Base-by-base conservation (phyloP, 1,139 yeast species). In the Saccharomyces hybrid region DNA sequence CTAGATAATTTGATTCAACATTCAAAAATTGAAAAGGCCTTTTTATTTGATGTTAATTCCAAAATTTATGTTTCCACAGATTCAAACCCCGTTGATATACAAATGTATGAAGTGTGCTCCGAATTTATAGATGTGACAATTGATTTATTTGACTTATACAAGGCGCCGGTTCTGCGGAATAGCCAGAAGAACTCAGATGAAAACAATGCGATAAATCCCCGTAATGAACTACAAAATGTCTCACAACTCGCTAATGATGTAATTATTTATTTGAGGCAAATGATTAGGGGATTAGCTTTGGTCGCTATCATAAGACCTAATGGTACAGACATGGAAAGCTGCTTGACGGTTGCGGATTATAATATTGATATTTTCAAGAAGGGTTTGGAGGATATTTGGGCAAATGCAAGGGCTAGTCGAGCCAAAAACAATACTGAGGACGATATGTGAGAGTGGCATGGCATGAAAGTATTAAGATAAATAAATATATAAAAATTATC, bases 41-140 rank as follows among this genome's bases (percentile, higher is more conserved):
- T 91, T 64, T 71, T 93, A 57, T 91, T 95, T 67, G 99, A 93
- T 68, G 83, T 91, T 41, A 88, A 88, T 66, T 86, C 96, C n/a
- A 93, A 93, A 70, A 88, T 93, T 32, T 93, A 93, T 68, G 91
- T 93, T 49, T 97, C 98, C 3, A 93, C 98, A 0, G 99, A 93
- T 70, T 87, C 96, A 0, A 84, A 93, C 2, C 97, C 98, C 0
- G 97, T 91, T 32, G 98, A 93, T 71, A 88, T 90, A 31, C 96
- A 90, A 65, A 88, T 95, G 0, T 93, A 93, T 69, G 98, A 93
- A 70, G 96, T 91, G 2, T 93, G 99, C 71, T 95, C 97, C 0
- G 99, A 93, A 66, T 93, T 91, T 66, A 91, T 93, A 54, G 99
- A 93, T 70, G 95, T 93, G 20, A 86, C 97, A 3, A 85, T 90